Evolutionary conservation across 306 rosid species (phyloP), one percentile per base, ranked within the genome.

Genomic region (Trichosanthes truncata): DNA sequence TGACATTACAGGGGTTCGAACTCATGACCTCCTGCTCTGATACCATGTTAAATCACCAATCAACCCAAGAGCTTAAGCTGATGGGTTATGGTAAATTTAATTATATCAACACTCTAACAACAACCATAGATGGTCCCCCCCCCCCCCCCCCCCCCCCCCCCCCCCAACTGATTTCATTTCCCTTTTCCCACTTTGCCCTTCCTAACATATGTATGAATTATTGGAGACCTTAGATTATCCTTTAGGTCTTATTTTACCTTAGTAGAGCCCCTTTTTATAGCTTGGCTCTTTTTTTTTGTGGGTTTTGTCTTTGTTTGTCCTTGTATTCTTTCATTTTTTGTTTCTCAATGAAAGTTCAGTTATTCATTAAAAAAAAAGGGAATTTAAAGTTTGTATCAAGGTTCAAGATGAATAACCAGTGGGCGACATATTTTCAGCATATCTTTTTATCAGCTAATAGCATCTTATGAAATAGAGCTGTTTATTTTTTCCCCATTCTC

Each of bases 401-500:
- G 60, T 18, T 48, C 43, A 48, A 3, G 43, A 48, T 73, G 59
- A 48, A 18, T 29, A 20, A 46, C 43, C 78, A 3, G 12, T 73
- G 57, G 25, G 21, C 25, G 0, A 49, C 23, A 21, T 73, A 71
- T 73, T 73, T 46, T 74, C 78, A 18, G 45, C 18, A 31, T 51
- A 29, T 51, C 6, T 31, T 31, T 74, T 3, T n/a, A 9, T 9
- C 41, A 73, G 59, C 60, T 48, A 48, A 74, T 29, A 49, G 62
- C 41, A 74, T 51, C 18, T 18, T 49, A 51, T 1, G 23, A 51
- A 48, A 74, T 61, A 66, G 59, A 26, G 41, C 29, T 60, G 52
- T 77, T 82, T 59, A 48, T 62, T 14, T 25, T 23, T 63, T 15
- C 69, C 35, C 31, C 21, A 71, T 57, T 76, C 60, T 78, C 67